Evolutionary conservation across 225 moss, liverwort and hornwort genomes (phyloP).

Genomic region (Pseudoscleropodium purum): DNA sequence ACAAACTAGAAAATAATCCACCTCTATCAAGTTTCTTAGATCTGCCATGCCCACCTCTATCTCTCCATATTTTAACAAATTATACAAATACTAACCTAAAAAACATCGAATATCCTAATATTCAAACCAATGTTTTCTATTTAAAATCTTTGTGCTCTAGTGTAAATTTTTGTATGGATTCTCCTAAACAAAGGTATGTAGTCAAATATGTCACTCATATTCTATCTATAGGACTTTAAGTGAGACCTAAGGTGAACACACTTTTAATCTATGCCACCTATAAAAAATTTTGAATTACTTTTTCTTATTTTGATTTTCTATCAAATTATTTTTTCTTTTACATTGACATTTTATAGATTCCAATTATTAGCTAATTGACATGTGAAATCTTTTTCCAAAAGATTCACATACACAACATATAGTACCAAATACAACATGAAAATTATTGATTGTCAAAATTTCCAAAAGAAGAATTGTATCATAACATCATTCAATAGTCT

Average conservation of each 20-base stretch:
- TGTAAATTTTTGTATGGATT: rapidly evolving
- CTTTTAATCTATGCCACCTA: not conserved
- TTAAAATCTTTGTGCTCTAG: not conserved
- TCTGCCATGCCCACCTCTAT: rapidly evolving
- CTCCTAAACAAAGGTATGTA: not conserved
- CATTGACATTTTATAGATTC: not conserved
- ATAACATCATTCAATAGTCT: not conserved
- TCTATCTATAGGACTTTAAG: not conserved
- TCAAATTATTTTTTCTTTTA: not conserved
- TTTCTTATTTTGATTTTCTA: not conserved
- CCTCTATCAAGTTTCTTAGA: not conserved
- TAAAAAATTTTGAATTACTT: not conserved
- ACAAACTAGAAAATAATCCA: not conserved
- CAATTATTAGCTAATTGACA: not conserved
- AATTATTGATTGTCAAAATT: not conserved
- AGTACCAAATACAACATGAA: not conserved
- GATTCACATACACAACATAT: not conserved
- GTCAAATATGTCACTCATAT: not conserved
- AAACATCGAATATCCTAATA: not conserved
- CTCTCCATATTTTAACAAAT: not conserved
- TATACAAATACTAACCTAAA: rapidly evolving
- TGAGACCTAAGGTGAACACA: rapidly evolving
- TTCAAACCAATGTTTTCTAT: not conserved
- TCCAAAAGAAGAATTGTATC: not conserved
- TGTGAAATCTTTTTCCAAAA: not conserved